Conservation (phyloP, 768 basidiomycete genomes). For the Serendipita indica region DNA sequence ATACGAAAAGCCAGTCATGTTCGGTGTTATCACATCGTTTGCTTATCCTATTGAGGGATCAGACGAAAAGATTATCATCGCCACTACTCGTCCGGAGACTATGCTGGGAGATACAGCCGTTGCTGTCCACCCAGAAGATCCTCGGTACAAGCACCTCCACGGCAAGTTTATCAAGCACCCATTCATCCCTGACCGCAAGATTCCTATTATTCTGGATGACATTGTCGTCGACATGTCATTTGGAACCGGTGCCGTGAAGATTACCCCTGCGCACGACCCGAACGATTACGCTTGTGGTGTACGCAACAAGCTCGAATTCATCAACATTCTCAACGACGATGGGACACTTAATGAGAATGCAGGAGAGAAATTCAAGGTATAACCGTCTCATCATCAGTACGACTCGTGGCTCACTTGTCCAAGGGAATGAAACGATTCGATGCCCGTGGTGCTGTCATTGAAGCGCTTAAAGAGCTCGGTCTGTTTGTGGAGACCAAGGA, state of each 20-base stretch:
- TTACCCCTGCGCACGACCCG: conserved; percentile 94
- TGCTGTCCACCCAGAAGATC: conserved; percentile 88
- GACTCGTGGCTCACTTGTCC: background rate
- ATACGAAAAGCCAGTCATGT: conserved; percentile 94
- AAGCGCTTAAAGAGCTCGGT: conserved; percentile 69
- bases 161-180: conserved; percentile 87
- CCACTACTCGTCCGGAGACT: conserved; percentile 96
- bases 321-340: conserved; percentile 92
- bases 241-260: conserved; percentile 97
- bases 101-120: conserved; percentile 97
- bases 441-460: conserved; percentile 67
- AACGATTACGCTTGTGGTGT: conserved; percentile 93
- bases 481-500: conserved; percentile 84
- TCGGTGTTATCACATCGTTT: conserved; percentile 93
- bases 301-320: conserved; percentile 76
- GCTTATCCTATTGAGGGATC: conserved; percentile 83
- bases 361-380: conserved; percentile 57
- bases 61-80: conserved; percentile 83
- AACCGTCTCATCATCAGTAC: conserved; percentile 13
- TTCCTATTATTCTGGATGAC: conserved; percentile 78
- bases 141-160: conserved; percentile 86
- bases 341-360: conserved; percentile 89
- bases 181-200: conserved; percentile 59
- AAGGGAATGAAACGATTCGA: conserved; percentile 98
- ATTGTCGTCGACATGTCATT: conserved; percentile 86